These are phyloP conservation scores for Pleurotus djamor DNA, from an alignment of 768 basidiomycete genomes.

Conservation along the genomic window DNA sequence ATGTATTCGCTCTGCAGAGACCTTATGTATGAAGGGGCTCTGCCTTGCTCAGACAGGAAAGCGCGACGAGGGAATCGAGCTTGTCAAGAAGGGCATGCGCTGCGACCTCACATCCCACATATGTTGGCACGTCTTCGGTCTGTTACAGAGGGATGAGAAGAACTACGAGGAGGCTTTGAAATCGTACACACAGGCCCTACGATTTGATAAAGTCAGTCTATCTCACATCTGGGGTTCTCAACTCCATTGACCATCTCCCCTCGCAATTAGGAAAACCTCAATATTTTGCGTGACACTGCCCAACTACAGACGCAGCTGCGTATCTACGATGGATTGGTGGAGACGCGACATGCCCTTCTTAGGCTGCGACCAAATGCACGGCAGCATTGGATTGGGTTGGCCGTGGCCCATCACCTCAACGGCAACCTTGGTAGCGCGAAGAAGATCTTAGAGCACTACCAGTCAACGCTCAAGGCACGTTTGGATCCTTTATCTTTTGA, in stretches of 20 bases:
- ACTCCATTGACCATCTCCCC: not conserved
- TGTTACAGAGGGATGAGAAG: conserved; percentile 91
- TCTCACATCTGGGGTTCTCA: not conserved
- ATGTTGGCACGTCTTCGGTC: conserved; percentile 97
- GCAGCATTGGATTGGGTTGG: conserved; percentile 87
- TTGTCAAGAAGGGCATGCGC: conserved; percentile 82
- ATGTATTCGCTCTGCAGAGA: conserved; percentile 52
- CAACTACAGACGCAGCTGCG: conserved; percentile 88
- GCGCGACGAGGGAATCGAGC: conserved; percentile 78
- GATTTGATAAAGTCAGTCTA: conserved; percentile 78
- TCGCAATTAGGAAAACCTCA: conserved; percentile 80
- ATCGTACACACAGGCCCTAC: conserved; percentile 87
- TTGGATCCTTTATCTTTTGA: not conserved
- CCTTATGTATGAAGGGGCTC: conserved; percentile 95
- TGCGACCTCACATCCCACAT: conserved; percentile 89
- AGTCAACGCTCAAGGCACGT: conserved; percentile 63
- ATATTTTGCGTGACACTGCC: conserved; percentile 89
- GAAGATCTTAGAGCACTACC: conserved; percentile 71
- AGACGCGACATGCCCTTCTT: conserved; percentile 81
- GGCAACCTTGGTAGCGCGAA: conserved; percentile 71
- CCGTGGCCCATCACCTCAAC: conserved; percentile 85
- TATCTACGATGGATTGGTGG: conserved; percentile 72
- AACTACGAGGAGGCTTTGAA: conserved; percentile 94
- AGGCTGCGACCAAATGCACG: conserved; percentile 79
- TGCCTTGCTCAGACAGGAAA: conserved; percentile 77